Base-by-base conservation (phyloP, 1,284 basidiomycete species). In the Dichomitus squalens region DNA sequence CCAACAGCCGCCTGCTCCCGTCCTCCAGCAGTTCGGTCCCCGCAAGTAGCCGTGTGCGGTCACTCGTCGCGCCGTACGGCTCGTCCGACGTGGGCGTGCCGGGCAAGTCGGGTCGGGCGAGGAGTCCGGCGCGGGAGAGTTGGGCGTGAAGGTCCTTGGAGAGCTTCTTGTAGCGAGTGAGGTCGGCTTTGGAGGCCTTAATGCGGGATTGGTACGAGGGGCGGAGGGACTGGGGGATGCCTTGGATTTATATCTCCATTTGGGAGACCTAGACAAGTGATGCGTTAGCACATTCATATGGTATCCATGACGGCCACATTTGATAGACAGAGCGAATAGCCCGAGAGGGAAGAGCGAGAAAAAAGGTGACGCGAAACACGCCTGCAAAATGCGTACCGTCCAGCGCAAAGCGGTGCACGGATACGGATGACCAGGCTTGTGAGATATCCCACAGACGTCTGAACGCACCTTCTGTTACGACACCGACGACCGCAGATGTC, bases 241-340 rank as follows among this genome's bases (percentile, higher is more conserved):
- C 91, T 69, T 96, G 95, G n/a, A 97, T 89, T 77, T 99, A 97
- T 60, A 99, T 92, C 75, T 98, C 96, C 96, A 99, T 98, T 84
- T 99, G 97, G 34, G 93, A 94, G 64, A 97, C 84, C 95, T 96
- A 16, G 35, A 41, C 43, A 43, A 55, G 62, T 40, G 63, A 61
- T 18, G 33, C 16, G 39, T 27, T 33, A 49, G 27, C 21, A 34
- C n/a, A n/a, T 33, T 3, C 2, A 7, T 47, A 12, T 29, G 31
- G 6, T 16, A n/a, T 5, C 35, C 35, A 36, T 11, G 29, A 31
- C 29, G 5, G 29, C 29, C 29, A 31, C 29, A 11, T 31, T 11
- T 31, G 29, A 11, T 5, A 31, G 29, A 11, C 6, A 31, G 29
- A n/a, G n/a, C n/a, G n/a, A n/a, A n/a, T n/a, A n/a, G n/a, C n/a